Conservation (phyloP, 148 eudicot species). For the Fagopyrum tataricum region DNA sequence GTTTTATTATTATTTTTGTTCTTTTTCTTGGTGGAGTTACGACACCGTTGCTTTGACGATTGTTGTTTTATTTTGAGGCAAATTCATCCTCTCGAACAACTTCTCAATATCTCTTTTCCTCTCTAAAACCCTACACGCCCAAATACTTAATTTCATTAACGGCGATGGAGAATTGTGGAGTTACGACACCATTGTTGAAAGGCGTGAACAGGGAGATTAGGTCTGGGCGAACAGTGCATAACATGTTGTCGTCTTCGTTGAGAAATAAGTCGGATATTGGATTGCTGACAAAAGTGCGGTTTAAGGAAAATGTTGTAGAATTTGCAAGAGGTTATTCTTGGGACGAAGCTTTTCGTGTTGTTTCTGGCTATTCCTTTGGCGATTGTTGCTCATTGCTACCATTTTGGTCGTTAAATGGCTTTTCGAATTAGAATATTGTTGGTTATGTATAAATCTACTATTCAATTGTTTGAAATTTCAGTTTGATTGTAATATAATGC, state of each 20-base stretch:
- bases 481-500: background rate
- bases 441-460: background rate
- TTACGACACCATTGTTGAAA: background rate
- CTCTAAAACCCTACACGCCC: too few species aligned
- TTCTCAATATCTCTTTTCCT: too few species aligned
- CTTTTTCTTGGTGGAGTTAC: too few species aligned
- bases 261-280: constrained; percentile 42
- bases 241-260: constrained; percentile 45
- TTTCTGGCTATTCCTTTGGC: constrained; percentile 49
- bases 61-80: too few species aligned
- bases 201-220: constrained; percentile 16
- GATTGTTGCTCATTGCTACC: constrained; percentile 26
- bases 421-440: background rate
- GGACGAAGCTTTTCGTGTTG: constrained; percentile 49
- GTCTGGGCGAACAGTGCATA: constrained; percentile 46
- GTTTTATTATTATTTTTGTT: too few species aligned
- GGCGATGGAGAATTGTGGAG: constrained; percentile 9
- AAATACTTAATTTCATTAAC: too few species aligned
- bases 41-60: too few species aligned
- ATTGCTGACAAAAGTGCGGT: constrained; percentile 34
- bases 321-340: constrained; percentile 49
- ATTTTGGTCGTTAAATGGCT: constrained; percentile 37
- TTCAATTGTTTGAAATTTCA: background rate
- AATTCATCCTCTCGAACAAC: too few species aligned
- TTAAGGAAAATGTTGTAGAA: constrained; percentile 30